Base-by-base conservation (phyloP, 2,329 filamentous ascomycete genomes). In the Sporothrix luriei region DNA sequence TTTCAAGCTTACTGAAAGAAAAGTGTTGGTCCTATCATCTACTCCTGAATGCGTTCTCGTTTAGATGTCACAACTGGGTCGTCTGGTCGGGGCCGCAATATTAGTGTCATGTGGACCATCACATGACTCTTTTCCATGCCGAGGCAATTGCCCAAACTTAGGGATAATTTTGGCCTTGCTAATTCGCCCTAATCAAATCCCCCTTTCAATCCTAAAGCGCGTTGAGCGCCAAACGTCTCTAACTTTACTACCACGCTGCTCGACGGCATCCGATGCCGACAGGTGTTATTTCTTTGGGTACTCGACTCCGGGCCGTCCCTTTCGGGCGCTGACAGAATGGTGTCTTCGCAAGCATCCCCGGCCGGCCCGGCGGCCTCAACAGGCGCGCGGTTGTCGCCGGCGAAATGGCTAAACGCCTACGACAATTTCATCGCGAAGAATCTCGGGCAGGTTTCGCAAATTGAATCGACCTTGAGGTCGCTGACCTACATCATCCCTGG, bases 401-500 rank as follows among this genome's bases (percentile, higher is more conserved):
- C 88, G 33, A 84, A 84, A 79, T 91, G 87, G 88, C 82, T 92
- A 68, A 81, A 84, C 73, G 86, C 88, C 81, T 97, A 97, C 80
- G 88, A 89, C 76, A 90, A 95, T 73, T 97, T 98, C 81, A 94
- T 99, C 82, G 91, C 92, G 72, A 95, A 94, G 82, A 99, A 99
- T 79, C 90, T 93, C 72, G 91, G 93, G 76, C 93, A 96, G 71
- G 93, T 99, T 68, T 92, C 93, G 65, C 94, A 97, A 82, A 94
- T 99, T 73, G 95, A 99, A 82, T 96, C 92, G 73, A 93, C 93
- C 16, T 82, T 99, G 77, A 89, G 95, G 51, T 97, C 93, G 38
- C 82, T 99, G 73, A 97, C 94, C 62, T 99, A 99, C 79, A 93
- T 99, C 74, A 95, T 98, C 65, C 95, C 94, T 70, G 94, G 92